Percentiles rank a stretch among this genome's conserved stretches.
phyloP scores from a whole-genome alignment of 345 rosid genomes.

The Pugionium dolabratum region DNA sequence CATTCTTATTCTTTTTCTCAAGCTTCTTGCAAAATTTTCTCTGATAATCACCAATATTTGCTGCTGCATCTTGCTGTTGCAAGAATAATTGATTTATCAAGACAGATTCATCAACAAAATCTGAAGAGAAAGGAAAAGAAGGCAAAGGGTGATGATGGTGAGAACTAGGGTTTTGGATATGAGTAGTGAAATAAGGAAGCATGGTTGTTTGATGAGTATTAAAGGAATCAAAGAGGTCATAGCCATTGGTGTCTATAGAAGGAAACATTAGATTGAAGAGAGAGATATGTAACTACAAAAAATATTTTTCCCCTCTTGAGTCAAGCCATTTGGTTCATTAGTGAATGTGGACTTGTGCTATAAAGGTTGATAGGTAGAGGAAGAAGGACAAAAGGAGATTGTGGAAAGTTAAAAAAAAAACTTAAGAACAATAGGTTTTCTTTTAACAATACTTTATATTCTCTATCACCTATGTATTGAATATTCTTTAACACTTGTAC shows the following conservation, averaged over 20 bases:
- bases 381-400: constrained; percentile 30
- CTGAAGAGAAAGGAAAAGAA: constrained; percentile 28
- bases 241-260: constrained; percentile 42
- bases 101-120: constrained; percentile 34
- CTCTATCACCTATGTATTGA: not conserved
- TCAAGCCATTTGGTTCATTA: constrained; percentile 24
- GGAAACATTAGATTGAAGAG: constrained; percentile 41
- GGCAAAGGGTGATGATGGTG: constrained; percentile 12
- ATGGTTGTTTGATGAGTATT: constrained; percentile 24
- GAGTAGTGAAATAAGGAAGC: constrained; percentile 37
- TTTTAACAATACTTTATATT: not conserved
- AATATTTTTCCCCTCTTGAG: constrained; percentile 22
- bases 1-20: constrained; percentile 19
- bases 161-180: constrained; percentile 39
- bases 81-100: constrained; percentile 32
- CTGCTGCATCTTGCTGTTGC: constrained; percentile 31
- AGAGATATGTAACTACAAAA: constrained; percentile 24
- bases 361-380: constrained; percentile 28
- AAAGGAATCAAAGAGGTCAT: constrained; percentile 37
- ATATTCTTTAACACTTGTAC: no score
- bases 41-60: constrained; percentile 15
- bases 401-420: not conserved
- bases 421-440: not conserved
- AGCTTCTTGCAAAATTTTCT: constrained; percentile 23
- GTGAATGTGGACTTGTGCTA: constrained; percentile 32